Conservation (phyloP, 2,329 filamentous ascomycete species). For the Paecilomyces sp. region DNA sequence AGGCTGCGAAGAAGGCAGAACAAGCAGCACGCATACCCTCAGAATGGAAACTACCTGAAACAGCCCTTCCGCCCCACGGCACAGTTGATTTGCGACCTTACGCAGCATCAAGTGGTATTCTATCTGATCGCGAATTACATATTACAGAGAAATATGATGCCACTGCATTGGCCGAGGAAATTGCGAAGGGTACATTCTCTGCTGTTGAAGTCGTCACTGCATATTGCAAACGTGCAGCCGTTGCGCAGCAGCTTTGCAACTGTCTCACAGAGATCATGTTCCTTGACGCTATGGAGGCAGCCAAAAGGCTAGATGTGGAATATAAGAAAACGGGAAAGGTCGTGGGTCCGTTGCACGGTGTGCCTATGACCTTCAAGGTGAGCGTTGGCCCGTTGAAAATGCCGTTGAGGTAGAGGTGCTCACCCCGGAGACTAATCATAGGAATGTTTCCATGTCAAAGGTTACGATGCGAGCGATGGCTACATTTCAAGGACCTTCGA, state of each 20-base stretch:
- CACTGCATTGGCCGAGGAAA: constrained; percentile 31
- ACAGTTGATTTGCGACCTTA: constrained; percentile 8
- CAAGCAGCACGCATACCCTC: constrained; percentile 15
- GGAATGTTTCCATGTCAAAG: constrained; percentile 23
- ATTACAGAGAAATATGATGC: constrained; percentile 45
- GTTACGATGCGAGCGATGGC: constrained; percentile 21
- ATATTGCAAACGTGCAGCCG: constrained; percentile 9
- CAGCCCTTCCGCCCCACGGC: constrained; percentile 11
- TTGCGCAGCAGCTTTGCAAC: not conserved
- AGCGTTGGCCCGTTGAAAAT: not conserved
- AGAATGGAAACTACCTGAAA: constrained; percentile 16
- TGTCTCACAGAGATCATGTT: not conserved
- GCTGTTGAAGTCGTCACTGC: constrained; percentile 34
- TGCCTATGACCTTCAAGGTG: not conserved
- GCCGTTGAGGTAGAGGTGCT: not conserved
- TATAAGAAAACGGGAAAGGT: not conserved
- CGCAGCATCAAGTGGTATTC: constrained; percentile 32
- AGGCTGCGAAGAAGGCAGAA: constrained; percentile 12
- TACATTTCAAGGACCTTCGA: constrained; percentile 10
- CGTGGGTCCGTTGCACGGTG: not conserved
- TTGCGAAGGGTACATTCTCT: constrained; percentile 28
- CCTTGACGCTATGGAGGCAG: not conserved
- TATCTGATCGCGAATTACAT: constrained; percentile 33
- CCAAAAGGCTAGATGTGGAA: not conserved
- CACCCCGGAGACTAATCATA: not conserved